Evolutionary conservation across 169 alveolate genomes (phyloP).

Genomic region (Amoebophrya sp.): DNA sequence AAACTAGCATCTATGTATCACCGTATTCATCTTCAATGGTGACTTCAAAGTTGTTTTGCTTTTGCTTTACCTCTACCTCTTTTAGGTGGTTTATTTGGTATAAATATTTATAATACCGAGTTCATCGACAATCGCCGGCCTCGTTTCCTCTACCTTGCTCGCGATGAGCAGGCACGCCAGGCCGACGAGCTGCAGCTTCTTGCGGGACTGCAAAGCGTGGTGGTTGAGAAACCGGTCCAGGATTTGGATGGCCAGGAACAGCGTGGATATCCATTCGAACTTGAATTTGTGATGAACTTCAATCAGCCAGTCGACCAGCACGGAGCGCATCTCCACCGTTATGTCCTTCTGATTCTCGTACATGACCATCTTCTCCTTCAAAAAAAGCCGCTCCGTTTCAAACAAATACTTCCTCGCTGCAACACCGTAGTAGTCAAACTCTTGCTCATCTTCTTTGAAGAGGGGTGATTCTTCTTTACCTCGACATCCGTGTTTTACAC

Average conservation of each 20-base stretch:
- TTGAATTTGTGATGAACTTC: constrained; percentile 30
- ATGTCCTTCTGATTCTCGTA: background rate
- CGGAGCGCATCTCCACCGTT: constrained; percentile 29
- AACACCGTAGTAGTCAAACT: too few relatives aligned
- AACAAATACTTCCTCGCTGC: too few relatives aligned
- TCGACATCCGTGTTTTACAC: too few relatives aligned
- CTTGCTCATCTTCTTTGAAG: too few relatives aligned
- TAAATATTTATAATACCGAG: background rate
- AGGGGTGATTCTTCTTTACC: too few relatives aligned
- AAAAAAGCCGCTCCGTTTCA: too few relatives aligned
- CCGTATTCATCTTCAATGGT: too few relatives aligned
- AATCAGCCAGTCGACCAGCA: constrained; percentile 30
- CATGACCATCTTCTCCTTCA: too few relatives aligned
- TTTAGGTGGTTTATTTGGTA: too few relatives aligned
- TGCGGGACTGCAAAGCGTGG: background rate
- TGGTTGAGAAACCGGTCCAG: background rate
- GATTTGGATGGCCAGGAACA: background rate
- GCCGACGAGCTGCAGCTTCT: constrained; percentile 28
- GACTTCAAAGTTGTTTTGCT: too few relatives aligned
- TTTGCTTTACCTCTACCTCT: too few relatives aligned
- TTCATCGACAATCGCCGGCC: background rate
- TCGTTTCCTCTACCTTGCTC: background rate
- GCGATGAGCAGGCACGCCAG: constrained; percentile 26
- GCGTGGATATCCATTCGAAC: background rate
- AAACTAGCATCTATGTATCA: too few relatives aligned